Base-by-base conservation (phyloP, 257 asterid genomes). In the Lavandula angustifolia region DNA sequence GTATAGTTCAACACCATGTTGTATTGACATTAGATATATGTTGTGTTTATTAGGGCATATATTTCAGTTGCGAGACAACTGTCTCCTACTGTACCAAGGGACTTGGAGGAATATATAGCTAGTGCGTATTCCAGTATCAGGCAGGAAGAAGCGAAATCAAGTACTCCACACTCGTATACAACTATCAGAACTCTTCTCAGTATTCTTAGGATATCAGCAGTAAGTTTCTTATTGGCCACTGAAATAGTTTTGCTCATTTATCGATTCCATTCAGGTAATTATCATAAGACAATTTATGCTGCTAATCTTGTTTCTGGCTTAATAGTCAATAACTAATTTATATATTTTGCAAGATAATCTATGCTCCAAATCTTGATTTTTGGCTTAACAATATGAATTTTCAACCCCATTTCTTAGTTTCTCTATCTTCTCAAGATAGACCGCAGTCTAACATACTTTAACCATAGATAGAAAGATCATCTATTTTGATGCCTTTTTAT, bases 91-190 rank as follows among this genome's bases (percentile, higher is more conserved):
- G 82, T 90, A 35, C 99, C 97, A 47, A 75, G 87, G 80, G 99
- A 90, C 56, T 77, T 94, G 83, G 95, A 83, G 73, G 99, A 90
- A 54, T 94, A 94, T 61, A 80, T 94, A 64, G 96, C 96, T 33
- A 87, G 91, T 66, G 97, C 96, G 4, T 90, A 94, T 81, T 80
- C 99, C 62, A 90, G 86, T 77, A 90, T 94, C 69, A 80, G 99
- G 80, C 99, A 90, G 83, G 99, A 94, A 71, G 99, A 94, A 77
- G 99, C 99, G 5, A 87, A 85, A 82, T 94, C 97, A 48, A 94
- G 11, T 27, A 12, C 69, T 10, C 74, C 74, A 17, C 74, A 69
- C 47, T 60, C 74, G 5, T 69, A 69, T 43, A 69, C 74, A 32
- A 69, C 69, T 32, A 12, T 69, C 63, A 69, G 74, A 61, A 69